Conservation (phyloP, 768 basidiomycete species). For the Pulveroboletus sp. region DNA sequence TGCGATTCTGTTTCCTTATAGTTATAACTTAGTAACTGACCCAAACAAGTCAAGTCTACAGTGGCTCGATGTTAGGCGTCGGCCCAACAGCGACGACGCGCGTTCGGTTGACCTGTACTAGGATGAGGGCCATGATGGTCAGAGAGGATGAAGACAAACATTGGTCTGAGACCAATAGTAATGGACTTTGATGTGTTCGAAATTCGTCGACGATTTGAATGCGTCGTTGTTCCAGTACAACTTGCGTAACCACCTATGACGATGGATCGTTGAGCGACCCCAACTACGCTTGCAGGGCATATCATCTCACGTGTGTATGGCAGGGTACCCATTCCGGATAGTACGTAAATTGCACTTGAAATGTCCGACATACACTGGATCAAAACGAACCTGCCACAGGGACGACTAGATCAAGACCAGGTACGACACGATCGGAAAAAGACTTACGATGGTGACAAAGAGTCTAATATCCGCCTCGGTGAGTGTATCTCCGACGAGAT, state of each 20-base stretch:
- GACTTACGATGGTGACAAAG: slow-evolving; percentile 85
- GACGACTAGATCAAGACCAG: neutral
- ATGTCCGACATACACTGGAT: slow-evolving; percentile 85
- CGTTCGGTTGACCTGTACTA: slow-evolving; percentile 67
- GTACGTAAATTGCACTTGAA: slow-evolving; percentile 93
- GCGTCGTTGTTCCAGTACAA: slow-evolving; percentile 90
- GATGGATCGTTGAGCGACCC: neutral
- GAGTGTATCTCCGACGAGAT: slow-evolving; percentile 76
- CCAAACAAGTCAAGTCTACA: too few relatives aligned
- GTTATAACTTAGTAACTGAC: too few relatives aligned
- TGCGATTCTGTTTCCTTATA: neutral
- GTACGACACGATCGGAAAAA: neutral
- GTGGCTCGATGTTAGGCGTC: slow-evolving; percentile 60
- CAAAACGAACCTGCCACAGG: slow-evolving; percentile 69
- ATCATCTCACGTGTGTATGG: slow-evolving; percentile 53
- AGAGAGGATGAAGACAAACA: slow-evolving; percentile 9
- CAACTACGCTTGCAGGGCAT: neutral
- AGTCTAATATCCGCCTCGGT: slow-evolving; percentile 87
- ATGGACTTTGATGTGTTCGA: slow-evolving; percentile 65
- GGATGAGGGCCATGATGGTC: slow-evolving; percentile 1
- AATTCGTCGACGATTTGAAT: slow-evolving; percentile 85
- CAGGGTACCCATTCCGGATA: slow-evolving; percentile 86
- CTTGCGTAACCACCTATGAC: slow-evolving; percentile 72
- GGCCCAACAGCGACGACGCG: slow-evolving; percentile 79
- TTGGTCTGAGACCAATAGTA: slow-evolving; percentile 38